A percentile compares a stretch with the other conserved stretches of the same genome.
Conservation (phyloP, 768 basidiomycete species). For the Panaeolus papilionaceus region DNA sequence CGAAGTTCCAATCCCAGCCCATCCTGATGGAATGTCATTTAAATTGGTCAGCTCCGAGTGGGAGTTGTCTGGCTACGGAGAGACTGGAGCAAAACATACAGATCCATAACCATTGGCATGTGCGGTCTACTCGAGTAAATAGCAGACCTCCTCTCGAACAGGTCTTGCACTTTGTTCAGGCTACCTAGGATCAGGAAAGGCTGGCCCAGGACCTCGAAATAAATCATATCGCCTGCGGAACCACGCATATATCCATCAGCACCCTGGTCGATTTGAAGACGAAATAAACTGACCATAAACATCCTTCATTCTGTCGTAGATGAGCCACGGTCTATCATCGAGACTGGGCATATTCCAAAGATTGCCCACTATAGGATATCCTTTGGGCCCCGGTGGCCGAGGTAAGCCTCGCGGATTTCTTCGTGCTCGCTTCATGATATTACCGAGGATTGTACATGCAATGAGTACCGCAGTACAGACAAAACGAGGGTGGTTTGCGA, state of each 20-base stretch:
- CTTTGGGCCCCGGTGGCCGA: background rate
- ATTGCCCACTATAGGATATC: conserved; percentile 18
- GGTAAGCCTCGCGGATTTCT: conserved; percentile 2
- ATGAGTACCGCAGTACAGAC: background rate
- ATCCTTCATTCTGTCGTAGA: background rate
- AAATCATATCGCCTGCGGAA: conserved; percentile 50
- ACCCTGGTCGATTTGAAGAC: background rate
- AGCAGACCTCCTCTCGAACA: conserved; percentile 43
- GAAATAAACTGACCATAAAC: background rate
- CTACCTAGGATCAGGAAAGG: conserved; percentile 24
- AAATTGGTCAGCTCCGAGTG: background rate
- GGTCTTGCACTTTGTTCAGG: conserved; percentile 43
- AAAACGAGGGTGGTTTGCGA: background rate
- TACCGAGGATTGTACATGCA: background rate
- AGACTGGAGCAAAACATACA: conserved; percentile 35
- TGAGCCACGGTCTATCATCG: conserved; percentile 4
- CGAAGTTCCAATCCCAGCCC: conserved; percentile 43
- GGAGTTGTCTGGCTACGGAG: background rate
- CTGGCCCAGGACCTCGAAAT: conserved; percentile 45
- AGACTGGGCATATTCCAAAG: conserved; percentile 10
- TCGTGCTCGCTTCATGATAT: background rate
- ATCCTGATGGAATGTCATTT: conserved; percentile 22
- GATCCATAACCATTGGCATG: conserved; percentile 44
- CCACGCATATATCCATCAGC: background rate
- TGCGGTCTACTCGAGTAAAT: conserved; percentile 62